Evolutionary conservation across 208 protist species (phyloP), one percentile per base, ranked within the genome.

Genomic region (Wallacemonas sp.): DNA sequence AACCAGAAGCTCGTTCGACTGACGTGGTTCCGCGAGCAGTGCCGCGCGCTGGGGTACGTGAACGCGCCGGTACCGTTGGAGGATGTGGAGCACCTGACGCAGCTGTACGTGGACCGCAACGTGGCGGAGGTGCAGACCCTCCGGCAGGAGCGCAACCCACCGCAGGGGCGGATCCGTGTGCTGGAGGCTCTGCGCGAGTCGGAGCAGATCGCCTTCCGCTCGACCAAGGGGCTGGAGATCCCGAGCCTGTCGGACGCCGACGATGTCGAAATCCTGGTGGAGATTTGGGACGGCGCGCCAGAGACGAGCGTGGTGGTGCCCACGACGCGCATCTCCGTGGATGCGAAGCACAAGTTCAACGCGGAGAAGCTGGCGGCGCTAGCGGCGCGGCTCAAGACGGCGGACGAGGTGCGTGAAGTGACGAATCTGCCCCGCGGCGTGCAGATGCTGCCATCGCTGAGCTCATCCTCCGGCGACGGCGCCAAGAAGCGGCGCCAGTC

Each of bases 21-120:
- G 56, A 80, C 78, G 26, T 95, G 89, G 86, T 92, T 95, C 49
- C 80, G 85, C 14, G 79, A 88, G 62, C 85, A 91, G 72, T 88
- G 81, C 55, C 41, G 79, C 4, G 68, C 80, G 6, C 78, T 92
- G 6, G 76, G 76, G 28, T 72, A 72, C 54, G 65, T 68, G 26
- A 39, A 19, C 17, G 21, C 54, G 26, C 62, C 75, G 9, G 69
- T 89, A 36, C 65, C 80, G 22, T 47, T 49, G 12, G 83, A 86
- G 36, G 74, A 74, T 34, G 53, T 79, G 26, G 44, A 55, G 59
- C 44, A 68, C 15, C 77, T 94, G 19, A 71, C 73, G 46, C 64
- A 74, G 64, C 54, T 90, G 22, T 91, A 90, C 62, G 66, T 92
- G 36, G 68, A 79, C 36, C 80, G 89, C 19, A 84, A 92, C 67